phyloP scores from a whole-genome alignment of 495 filamentous ascomycete species.

The Lindgomyces ingoldianus region DNA sequence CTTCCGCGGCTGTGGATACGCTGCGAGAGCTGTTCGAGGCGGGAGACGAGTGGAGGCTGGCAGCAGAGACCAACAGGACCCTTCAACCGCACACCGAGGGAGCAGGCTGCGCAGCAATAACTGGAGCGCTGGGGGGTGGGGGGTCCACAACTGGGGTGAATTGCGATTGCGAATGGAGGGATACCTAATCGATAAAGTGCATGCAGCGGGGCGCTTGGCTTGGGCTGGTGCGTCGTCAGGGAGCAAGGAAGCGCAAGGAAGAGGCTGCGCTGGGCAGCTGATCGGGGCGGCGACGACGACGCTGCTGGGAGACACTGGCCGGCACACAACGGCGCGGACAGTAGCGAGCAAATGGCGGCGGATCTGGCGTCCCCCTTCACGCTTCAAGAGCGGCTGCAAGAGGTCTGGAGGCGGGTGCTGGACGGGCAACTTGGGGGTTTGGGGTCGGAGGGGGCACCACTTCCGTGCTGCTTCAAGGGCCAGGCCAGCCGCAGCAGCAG shows the following conservation, averaged over 20 bases:
- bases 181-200: neutral
- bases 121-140: neutral
- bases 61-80: neutral
- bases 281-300: neutral
- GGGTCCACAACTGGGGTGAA: too few species aligned
- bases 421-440: too few species aligned
- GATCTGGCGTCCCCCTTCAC: too few species aligned
- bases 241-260: neutral
- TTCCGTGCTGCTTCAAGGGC: neutral
- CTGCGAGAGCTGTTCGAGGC: neutral
- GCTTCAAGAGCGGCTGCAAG: too few species aligned
- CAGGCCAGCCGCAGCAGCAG: neutral
- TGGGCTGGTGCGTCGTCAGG: neutral
- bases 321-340: constrained; percentile 3
- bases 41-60: neutral
- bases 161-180: neutral
- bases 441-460: neutral
- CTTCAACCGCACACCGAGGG: neutral
- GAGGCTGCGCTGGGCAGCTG: neutral
- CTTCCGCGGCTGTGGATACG: constrained; percentile 9
- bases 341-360: constrained; percentile 13
- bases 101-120: neutral
- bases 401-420: too few species aligned
- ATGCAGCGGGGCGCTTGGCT: constrained; percentile 1
- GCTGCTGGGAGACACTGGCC: neutral